phyloP scores from a whole-genome alignment of 1,284 basidiomycete species.

The Marasmius sp. region DNA sequence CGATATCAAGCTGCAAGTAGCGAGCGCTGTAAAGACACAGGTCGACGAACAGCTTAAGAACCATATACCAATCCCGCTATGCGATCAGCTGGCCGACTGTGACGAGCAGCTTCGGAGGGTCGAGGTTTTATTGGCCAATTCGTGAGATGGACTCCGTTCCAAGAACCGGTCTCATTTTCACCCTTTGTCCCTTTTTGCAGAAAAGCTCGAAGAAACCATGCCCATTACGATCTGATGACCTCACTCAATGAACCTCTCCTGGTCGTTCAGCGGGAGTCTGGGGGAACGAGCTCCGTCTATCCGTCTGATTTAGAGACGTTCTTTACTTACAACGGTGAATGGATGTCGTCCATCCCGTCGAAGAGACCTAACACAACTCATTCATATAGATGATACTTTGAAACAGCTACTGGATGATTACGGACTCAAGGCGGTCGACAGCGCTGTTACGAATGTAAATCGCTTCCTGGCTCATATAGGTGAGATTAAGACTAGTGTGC shows the following conservation, averaged over 20 bases:
- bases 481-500: conserved; percentile 21
- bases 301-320: conserved; percentile 50
- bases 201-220: conserved; percentile 49
- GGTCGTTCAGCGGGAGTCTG: conserved; percentile 46
- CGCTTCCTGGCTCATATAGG: conserved; percentile 57
- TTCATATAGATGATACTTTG: conserved; percentile 32
- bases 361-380: not conserved
- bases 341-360: not conserved
- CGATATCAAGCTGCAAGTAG: conserved; percentile 38
- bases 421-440: conserved; percentile 40
- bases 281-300: conserved; percentile 44
- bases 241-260: conserved; percentile 40
- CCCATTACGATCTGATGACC: conserved; percentile 29
- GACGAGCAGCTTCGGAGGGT: conserved; percentile 41
- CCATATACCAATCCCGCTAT: conserved; percentile 45
- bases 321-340: conserved; percentile 51
- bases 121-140: conserved; percentile 45
- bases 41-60: conserved; percentile 46
- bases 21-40: conserved; percentile 40
- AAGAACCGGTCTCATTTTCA: not conserved
- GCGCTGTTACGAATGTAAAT: conserved; percentile 45
- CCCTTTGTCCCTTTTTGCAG: conserved; percentile 27
- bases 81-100: conserved; percentile 43
- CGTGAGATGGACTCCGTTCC: conserved; percentile 35
- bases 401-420: conserved; percentile 46